Evolutionary conservation across 73 alveolate genomes (phyloP).

Genomic region (Uronychia setigera): DNA sequence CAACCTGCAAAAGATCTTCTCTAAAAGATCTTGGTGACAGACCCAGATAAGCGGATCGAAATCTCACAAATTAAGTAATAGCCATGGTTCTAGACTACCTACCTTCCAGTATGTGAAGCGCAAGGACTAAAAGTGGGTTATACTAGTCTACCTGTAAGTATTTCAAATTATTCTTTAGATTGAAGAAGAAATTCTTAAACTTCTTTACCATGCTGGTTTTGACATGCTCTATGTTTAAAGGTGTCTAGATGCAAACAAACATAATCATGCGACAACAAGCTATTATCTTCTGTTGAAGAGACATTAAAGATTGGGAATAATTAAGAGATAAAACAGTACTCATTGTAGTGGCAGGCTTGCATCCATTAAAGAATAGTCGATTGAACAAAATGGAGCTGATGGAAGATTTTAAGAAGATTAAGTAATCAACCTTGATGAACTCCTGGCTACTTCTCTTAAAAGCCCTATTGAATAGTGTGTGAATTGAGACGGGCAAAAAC

Average conservation of each 20-base stretch:
- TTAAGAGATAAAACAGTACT: no score
- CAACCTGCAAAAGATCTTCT: conserved; percentile 46
- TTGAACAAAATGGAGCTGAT: no score
- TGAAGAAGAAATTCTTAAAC: conserved; percentile 77
- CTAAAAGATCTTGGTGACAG: conserved; percentile 58
- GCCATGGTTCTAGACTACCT: not conserved
- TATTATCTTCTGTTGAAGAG: conserved; percentile 54
- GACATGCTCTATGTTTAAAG: conserved; percentile 63
- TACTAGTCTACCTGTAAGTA: conserved; percentile 70
- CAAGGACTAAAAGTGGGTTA: conserved; percentile 84
- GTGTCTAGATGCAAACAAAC: conserved; percentile 69
- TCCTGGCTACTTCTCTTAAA: no score
- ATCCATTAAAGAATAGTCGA: no score
- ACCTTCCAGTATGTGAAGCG: not conserved
- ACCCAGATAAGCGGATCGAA: conserved; percentile 51
- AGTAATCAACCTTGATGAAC: no score
- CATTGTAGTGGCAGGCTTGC: no score
- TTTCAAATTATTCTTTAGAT: not conserved
- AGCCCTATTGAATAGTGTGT: no score
- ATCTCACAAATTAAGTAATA: conserved; percentile 15
- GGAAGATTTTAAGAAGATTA: no score
- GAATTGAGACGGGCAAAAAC: no score
- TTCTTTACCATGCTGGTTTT: conserved; percentile 71
- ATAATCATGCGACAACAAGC: conserved; percentile 82
- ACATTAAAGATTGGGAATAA: not conserved